Evolutionary conservation across 2,329 filamentous ascomycete species (phyloP), one percentile per base, ranked within the genome.

Genomic region (Aspergillus quadrilineatus): DNA sequence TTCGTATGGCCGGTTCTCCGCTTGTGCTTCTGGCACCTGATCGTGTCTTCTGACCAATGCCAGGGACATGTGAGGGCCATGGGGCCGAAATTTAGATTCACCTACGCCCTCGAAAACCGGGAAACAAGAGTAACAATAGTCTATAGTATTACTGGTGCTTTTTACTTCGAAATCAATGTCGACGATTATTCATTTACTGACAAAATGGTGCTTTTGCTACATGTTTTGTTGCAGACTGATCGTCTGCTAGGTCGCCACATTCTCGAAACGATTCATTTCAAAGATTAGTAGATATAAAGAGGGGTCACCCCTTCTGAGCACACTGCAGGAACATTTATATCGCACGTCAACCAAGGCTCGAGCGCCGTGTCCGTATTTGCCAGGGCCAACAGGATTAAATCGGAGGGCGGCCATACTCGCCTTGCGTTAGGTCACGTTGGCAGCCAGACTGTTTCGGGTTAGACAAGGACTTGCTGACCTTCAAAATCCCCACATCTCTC

Each of bases 401-500:
- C 59, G 41, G 43, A 41, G 55, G 47, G 48, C 53, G 30, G 49
- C 61, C 50, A 65, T 66, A 22, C 22, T 65, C 60, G 58, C 52
- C 41, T 45, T 22, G 42, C 36, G 29, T 37, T 15, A 49, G 45
- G 49, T 48, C 29, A 75, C 72, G 73, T 75, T 75, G 57, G 56
- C 54, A 57, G 34, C 69, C 63, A 67, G 59, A 58, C 71, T 69
- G 63, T 64, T 72, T 73, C 69, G 71, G 65, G 71, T 73, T 73
- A 73, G 71, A 65, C 62, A 60, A 62, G 64, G 62, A 14, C 34
- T 63, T 62, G 55, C 59, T 60, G 68, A 71, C 71, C 70, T 74
- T 74, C 71, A 75, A 75, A 75, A 75, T 67, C 64, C 63, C 64
- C 65, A 66, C 63, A 70, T 67, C 67, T 64, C 63, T 63, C 63